phyloP scores from a whole-genome alignment of 805 yeast species.

The Saccharomycopsis sp. region DNA sequence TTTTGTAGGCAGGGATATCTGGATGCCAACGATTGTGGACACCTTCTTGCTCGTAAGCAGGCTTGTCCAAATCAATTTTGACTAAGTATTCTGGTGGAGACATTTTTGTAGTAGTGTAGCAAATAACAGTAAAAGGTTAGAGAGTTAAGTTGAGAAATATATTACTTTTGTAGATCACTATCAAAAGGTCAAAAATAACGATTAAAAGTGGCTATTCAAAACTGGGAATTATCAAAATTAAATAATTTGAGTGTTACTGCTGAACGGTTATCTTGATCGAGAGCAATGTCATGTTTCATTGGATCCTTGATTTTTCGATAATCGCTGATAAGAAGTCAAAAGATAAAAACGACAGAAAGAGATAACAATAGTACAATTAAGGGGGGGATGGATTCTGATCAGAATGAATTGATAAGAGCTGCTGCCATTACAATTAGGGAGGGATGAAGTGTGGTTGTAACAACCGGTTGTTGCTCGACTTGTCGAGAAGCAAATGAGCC shows the following conservation, averaged over 20 bases:
- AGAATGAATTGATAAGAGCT: background rate
- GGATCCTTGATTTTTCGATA: background rate
- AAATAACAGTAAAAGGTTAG: too few relatives aligned
- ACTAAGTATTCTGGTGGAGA: constrained; percentile 20
- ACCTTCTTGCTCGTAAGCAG: constrained; percentile 41
- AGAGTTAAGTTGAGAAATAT: too few relatives aligned
- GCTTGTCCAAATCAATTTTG: constrained; percentile 36
- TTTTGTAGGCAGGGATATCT: constrained; percentile 37
- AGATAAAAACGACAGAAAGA: background rate
- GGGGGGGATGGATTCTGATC: background rate
- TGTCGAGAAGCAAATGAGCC: background rate
- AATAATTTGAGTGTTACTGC: background rate
- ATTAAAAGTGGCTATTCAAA: background rate
- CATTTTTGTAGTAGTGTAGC: background rate
- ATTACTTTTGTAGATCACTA: too few relatives aligned
- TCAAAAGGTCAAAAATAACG: too few relatives aligned
- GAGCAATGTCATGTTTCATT: background rate
- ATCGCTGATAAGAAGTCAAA: background rate
- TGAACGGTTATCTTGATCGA: background rate
- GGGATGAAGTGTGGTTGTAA: background rate
- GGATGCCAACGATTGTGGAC: constrained; percentile 52
- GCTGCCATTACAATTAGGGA: background rate
- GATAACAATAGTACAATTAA: background rate
- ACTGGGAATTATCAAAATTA: background rate
- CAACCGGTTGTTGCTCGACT: background rate